phyloP scores from a whole-genome alignment of 495 filamentous ascomycete species.

The Xylaria palmicola region DNA sequence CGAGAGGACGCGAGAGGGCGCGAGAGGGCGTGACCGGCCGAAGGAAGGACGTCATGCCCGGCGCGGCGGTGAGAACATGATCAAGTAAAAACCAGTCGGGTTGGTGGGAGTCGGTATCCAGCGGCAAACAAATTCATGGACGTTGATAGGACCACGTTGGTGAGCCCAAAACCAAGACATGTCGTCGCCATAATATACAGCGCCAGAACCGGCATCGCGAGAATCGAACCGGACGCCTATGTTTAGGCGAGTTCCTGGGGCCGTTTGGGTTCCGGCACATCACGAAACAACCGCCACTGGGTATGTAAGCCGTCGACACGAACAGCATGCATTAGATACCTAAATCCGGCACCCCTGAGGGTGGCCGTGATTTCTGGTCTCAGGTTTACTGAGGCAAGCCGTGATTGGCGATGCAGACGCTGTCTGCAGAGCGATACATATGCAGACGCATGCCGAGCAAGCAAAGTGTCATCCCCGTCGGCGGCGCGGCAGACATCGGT shows the following conservation, averaged over 20 bases:
- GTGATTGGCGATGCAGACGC: not conserved
- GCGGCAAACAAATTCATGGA: not conserved
- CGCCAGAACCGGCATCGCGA: constrained; percentile 5
- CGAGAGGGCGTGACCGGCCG: not conserved
- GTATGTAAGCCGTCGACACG: not conserved
- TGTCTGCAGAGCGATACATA: not conserved
- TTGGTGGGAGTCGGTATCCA: not conserved
- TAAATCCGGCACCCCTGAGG: not conserved
- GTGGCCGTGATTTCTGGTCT: not conserved
- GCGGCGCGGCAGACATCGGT: not conserved
- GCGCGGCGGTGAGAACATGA: not conserved
- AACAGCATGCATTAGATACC: not conserved
- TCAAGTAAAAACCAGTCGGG: not conserved
- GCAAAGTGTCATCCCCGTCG: not conserved
- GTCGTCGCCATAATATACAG: not conserved
- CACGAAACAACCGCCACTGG: not conserved
- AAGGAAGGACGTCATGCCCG: not conserved
- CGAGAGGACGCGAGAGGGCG: not conserved
- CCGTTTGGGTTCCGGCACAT: not conserved
- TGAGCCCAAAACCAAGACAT: not conserved
- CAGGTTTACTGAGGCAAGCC: not conserved
- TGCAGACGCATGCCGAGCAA: constrained; percentile 10
- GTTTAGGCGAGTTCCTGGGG: not conserved
- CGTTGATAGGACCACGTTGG: constrained; percentile 11
- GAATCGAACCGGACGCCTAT: not conserved